Base-by-base conservation (phyloP, 805 yeast species). In the Maudiozyma turicensis region DNA sequence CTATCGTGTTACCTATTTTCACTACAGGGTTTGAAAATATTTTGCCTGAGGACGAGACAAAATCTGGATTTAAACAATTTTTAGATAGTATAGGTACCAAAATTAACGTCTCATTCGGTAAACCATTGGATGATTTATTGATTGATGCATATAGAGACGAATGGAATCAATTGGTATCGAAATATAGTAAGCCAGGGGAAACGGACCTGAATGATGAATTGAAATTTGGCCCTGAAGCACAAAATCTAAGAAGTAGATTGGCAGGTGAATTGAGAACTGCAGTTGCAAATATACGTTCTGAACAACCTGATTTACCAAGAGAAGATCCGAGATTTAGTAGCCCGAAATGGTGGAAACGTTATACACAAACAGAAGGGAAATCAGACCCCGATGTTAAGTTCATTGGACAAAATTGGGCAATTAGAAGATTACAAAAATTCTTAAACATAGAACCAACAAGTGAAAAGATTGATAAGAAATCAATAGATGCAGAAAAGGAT, bases 1-100 rank as follows among this genome's bases (percentile, higher is more conserved):
- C 99, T 0, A 79, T 90, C 1, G 78, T 91, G 13, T 80, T 93
- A 13, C 98, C 98, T 1, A 84, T 91, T 14, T 91, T 82, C 60
- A 71, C 86, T 5, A 76, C 81, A 45, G 99, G 99, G 0, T 85
- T 91, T 58, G 96, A 91, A 62, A 80, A 83, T 59, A 77, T 90
- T 29, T 82, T 84, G 9, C 95, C 97, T 0, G 98, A 91, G 66
- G 64, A 68, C 34, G 69, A 77, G 28, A 77, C 81, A 6, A 79
- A 73, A 20, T 66, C 72, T 14, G 69, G 80, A n/a, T 59, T 81
- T 54, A 76, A 78, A 48, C 69, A 75, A 63, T 55, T 82, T 8
- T 88, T 90, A 1, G 69, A 76, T 42, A 81, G 81, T 50, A 64
- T 81, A 43, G 87, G 91, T 3, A 75, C 84, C 0, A 82, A 80